A percentile compares a stretch with the other conserved stretches of the same genome.
Conservation (phyloP, 1,139 yeast genomes). For the Geotrichum histeridarum region DNA sequence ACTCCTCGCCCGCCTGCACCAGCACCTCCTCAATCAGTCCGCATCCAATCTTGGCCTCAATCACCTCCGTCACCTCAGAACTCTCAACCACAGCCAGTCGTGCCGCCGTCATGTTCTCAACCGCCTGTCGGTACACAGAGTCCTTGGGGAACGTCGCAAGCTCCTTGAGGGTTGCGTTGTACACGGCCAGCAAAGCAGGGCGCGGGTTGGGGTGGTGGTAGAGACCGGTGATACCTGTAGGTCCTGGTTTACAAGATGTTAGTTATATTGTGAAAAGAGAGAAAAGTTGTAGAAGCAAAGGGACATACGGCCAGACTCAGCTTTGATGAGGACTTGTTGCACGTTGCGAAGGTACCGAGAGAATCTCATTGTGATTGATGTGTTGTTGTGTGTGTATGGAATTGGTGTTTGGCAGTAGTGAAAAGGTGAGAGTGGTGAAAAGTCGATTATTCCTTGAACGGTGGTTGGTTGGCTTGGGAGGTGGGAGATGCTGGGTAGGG, state of each 20-base stretch:
- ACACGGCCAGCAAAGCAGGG: conserved; percentile 68
- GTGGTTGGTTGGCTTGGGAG: conserved; percentile 5
- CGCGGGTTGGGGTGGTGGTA: conserved; percentile 80
- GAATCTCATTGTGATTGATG: conserved; percentile 38
- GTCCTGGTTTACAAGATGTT: conserved; percentile 24
- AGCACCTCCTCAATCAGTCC: conserved; percentile 81
- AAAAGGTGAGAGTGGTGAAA: neutral
- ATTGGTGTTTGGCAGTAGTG: neutral
- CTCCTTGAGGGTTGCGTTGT: conserved; percentile 60
- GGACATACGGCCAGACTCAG: conserved; percentile 52
- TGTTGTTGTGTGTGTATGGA: conserved; percentile 1
- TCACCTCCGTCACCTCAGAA: conserved; percentile 58
- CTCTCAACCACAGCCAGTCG: conserved; percentile 63
- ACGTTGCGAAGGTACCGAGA: conserved; percentile 39
- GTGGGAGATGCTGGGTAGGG: neutral
- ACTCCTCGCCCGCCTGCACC: conserved; percentile 80
- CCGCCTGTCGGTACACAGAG: conserved; percentile 71
- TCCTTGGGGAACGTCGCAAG: conserved; percentile 60
- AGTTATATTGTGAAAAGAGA: neutral
- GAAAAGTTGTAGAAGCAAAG: neutral
- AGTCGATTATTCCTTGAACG: conserved; percentile 6
- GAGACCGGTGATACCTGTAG: conserved; percentile 78
- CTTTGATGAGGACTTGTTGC: conserved; percentile 57
- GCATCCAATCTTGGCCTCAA: conserved; percentile 71
- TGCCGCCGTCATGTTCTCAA: conserved; percentile 64